Conservation (phyloP, 2,329 filamentous ascomycete genomes). For the Fusarium goolgardi region DNA sequence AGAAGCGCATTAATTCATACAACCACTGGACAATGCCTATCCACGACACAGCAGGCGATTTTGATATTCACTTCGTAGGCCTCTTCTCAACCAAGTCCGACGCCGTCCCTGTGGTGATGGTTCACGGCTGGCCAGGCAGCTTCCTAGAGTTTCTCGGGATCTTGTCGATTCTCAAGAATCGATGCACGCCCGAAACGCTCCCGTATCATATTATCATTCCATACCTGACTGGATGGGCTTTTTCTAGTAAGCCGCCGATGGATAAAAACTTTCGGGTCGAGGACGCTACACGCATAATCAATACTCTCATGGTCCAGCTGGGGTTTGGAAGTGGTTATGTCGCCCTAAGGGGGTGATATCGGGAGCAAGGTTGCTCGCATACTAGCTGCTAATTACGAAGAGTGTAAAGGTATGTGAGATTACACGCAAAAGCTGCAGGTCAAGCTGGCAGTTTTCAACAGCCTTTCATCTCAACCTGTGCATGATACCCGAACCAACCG, state of each 20-base stretch:
- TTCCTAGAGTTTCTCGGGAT: constrained; percentile 7
- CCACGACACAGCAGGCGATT: not conserved
- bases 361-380: constrained; percentile 1
- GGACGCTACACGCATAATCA: not conserved
- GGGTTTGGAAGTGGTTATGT: constrained; percentile 16
- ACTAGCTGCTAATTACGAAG: not conserved
- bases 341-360: constrained; percentile 5
- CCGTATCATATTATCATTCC: constrained; percentile 10
- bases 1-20: constrained; percentile 11
- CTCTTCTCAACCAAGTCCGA: not conserved
- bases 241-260: not conserved
- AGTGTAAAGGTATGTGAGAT: not conserved
- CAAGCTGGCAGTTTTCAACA: accelerated
- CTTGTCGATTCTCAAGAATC: constrained; percentile 9
- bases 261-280: not conserved
- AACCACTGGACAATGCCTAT: constrained; percentile 4
- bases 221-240: not conserved
- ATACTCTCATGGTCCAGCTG: constrained; percentile 8
- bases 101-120: not conserved
- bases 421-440: not conserved
- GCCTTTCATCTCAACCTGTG: constrained; percentile 13
- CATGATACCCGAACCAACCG: not conserved
- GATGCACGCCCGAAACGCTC: constrained; percentile 4
- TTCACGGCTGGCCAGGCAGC: constrained; percentile 18
- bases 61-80: not conserved